A percentile compares a stretch with the other conserved stretches of the same genome.
phyloP scores from a whole-genome alignment of 192 early-diverging fungal genomes.

The Piromyces finnis region DNA sequence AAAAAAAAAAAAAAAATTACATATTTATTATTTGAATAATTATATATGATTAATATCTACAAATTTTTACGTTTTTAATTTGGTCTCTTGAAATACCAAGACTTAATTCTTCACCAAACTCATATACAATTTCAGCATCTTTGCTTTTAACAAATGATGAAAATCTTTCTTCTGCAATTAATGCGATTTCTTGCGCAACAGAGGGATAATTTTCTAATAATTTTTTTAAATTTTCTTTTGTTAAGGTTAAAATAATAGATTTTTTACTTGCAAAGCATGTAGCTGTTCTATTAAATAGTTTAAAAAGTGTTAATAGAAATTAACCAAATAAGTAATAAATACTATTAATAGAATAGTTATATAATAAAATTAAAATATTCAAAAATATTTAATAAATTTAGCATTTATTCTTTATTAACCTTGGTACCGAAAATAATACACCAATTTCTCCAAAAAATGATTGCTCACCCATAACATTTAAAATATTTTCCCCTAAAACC shows the following conservation, averaged over 20 bases:
- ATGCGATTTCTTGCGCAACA: constrained; percentile 14
- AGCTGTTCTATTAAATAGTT: constrained; percentile 15
- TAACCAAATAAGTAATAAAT: no score
- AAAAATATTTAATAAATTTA: no score
- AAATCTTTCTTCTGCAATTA: constrained; percentile 31
- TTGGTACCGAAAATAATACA: constrained; percentile 1
- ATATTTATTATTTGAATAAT: neutral
- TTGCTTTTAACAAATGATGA: constrained; percentile 23
- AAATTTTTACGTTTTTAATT: constrained; percentile 24
- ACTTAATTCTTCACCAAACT: constrained; percentile 31
- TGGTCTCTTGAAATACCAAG: constrained; percentile 25
- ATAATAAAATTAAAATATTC: no score
- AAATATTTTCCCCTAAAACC: constrained; percentile 2
- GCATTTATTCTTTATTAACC: neutral
- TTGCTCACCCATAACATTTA: constrained; percentile 2
- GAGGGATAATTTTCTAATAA: constrained; percentile 17
- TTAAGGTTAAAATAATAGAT: constrained; percentile 24
- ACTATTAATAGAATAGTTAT: no score
- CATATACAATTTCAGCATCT: constrained; percentile 15
- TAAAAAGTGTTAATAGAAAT: no score
- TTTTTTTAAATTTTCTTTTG: constrained; percentile 20
- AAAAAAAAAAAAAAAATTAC: neutral
- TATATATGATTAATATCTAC: no score
- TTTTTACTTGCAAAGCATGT: constrained; percentile 25
- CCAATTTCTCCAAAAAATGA: constrained; percentile 3